These are phyloP conservation scores for Penicillium flavigenum DNA, from an alignment of 495 filamentous ascomycete genomes.

Conservation along the genomic window DNA sequence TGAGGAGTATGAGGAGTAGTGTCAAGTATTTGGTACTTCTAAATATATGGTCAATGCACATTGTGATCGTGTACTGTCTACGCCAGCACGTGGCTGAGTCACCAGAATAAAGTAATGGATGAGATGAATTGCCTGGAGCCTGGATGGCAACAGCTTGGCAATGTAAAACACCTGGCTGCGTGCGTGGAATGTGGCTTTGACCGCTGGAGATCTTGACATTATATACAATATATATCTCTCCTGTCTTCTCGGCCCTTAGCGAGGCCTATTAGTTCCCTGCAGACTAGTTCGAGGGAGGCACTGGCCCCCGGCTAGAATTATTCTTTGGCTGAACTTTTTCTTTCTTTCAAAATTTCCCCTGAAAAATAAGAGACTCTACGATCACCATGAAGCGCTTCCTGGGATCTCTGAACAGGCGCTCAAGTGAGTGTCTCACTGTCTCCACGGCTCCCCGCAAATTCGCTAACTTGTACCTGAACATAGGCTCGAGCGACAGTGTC, in stretches of 20 bases:
- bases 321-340: background rate
- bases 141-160: background rate
- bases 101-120: background rate
- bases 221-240: background rate
- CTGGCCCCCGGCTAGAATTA: slow-evolving; percentile 4
- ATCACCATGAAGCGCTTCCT: slow-evolving; percentile 24
- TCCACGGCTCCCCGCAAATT: slow-evolving; percentile 16
- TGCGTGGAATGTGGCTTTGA: slow-evolving; percentile 8
- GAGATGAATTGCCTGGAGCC: slow-evolving; percentile 7
- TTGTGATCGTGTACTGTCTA: background rate
- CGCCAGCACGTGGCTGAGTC: slow-evolving; percentile 5
- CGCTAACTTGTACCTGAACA: slow-evolving; percentile 1
- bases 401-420: slow-evolving; percentile 22
- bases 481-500: slow-evolving; percentile 27
- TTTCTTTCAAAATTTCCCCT: slow-evolving; percentile 2
- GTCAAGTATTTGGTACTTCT: slow-evolving; percentile 6
- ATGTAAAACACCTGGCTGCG: background rate
- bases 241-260: background rate
- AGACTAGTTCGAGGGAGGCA: slow-evolving; percentile 5
- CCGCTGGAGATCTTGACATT: background rate
- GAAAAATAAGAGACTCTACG: background rate
- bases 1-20: no score
- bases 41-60: background rate
- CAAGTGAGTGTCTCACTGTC: slow-evolving; percentile 26
- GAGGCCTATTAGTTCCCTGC: slow-evolving; percentile 7